Conservation (phyloP, 1,284 basidiomycete genomes). For the Vanrija humicola region DNA sequence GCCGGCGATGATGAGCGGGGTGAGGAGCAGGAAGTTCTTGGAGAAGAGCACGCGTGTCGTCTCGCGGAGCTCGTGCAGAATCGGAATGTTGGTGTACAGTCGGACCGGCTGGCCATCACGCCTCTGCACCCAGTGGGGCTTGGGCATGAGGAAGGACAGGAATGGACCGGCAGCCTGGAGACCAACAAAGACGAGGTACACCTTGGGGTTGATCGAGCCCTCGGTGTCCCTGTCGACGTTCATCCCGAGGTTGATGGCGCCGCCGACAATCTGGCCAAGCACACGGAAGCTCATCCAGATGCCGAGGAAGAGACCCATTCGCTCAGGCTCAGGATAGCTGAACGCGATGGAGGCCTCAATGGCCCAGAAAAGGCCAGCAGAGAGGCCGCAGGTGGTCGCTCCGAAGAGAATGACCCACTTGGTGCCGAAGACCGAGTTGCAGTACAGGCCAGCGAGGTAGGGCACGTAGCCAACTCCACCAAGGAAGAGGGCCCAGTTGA, state of each 20-base stretch:
- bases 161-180: slow-evolving; percentile 31
- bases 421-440: slow-evolving; percentile 23
- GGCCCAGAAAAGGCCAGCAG: slow-evolving; percentile 40
- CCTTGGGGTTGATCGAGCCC: slow-evolving; percentile 5
- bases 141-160: slow-evolving; percentile 4
- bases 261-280: slow-evolving; percentile 38
- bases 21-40: slow-evolving; percentile 7
- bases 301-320: slow-evolving; percentile 34
- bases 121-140: slow-evolving; percentile 4
- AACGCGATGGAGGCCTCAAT: slow-evolving; percentile 22
- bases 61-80: background rate
- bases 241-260: slow-evolving; percentile 37
- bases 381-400: slow-evolving; percentile 29
- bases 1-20: slow-evolving; percentile 2
- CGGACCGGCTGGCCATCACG: background rate
- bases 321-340: slow-evolving; percentile 29
- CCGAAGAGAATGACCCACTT: slow-evolving; percentile 35
- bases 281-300: slow-evolving; percentile 36
- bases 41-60: background rate
- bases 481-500: slow-evolving; percentile 7
- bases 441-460: slow-evolving; percentile 38
- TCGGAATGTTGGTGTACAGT: slow-evolving; percentile 1
- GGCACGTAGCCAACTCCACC: slow-evolving; percentile 30
- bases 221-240: slow-evolving; percentile 23
- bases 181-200: slow-evolving; percentile 33